Conservation (phyloP, 164 flowering plant species). For the Cinnamomum micranthum region DNA sequence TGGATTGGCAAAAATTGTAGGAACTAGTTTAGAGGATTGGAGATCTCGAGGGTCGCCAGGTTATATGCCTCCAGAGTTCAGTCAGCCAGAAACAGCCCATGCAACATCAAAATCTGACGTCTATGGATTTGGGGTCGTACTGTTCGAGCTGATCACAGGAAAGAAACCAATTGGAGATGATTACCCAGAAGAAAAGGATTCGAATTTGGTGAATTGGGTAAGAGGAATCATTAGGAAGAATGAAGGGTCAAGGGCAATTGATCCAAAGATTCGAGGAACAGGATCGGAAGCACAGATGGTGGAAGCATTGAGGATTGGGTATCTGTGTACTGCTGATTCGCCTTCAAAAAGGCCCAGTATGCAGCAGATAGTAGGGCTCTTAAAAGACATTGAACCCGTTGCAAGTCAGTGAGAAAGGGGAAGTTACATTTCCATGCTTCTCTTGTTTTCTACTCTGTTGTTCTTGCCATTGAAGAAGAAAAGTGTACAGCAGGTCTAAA, state of each 20-base stretch:
- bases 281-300: constrained; percentile 54
- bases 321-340: constrained; percentile 82
- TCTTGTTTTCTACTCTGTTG: not conserved
- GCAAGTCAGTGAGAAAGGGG: constrained; percentile 16
- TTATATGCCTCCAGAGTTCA: constrained; percentile 64
- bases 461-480: constrained; percentile 7
- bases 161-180: constrained; percentile 69
- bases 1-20: constrained; percentile 66
- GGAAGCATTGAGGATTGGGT: constrained; percentile 80
- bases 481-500: constrained; percentile 18
- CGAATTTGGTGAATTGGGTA: constrained; percentile 68
- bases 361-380: constrained; percentile 92
- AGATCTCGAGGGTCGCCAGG: constrained; percentile 51
- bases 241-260: constrained; percentile 48
- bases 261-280: constrained; percentile 60
- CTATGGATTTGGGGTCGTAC: constrained; percentile 74
- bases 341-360: constrained; percentile 82
- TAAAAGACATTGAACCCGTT: constrained; percentile 73
- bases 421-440: not conserved
- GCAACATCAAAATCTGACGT: constrained; percentile 68
- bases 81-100: constrained; percentile 26
- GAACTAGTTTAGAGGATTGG: constrained; percentile 44
- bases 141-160: constrained; percentile 78
- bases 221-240: constrained; percentile 61
- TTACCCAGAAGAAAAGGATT: constrained; percentile 50